Percentiles rank a stretch among this genome's conserved stretches.
phyloP scores from a whole-genome alignment of 257 asterid genomes.

The Scutellaria barbata region DNA sequence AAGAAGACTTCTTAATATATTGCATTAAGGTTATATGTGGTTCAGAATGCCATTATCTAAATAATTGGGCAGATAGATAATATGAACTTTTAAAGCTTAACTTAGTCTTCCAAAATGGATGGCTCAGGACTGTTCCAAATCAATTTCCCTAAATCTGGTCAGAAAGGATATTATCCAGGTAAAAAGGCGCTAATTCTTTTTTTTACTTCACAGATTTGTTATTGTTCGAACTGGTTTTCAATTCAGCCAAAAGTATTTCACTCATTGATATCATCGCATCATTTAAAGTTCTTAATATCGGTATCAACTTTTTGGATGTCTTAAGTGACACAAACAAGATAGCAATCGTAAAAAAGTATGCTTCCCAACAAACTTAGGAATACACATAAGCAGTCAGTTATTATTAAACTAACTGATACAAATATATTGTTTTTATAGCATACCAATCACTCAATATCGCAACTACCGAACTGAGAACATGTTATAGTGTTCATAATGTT shows the following conservation, averaged over 20 bases:
- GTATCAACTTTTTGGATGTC: background rate
- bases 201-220: background rate
- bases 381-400: background rate
- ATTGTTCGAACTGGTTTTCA: background rate
- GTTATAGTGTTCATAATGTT: background rate
- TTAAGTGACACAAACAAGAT: background rate
- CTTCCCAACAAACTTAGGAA: background rate
- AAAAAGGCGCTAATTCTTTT: background rate
- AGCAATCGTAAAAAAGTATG: background rate
- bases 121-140: background rate
- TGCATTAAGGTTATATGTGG: background rate
- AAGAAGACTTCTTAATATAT: background rate
- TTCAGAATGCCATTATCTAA: slow-evolving; percentile 3
- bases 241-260: background rate
- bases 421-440: background rate
- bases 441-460: background rate
- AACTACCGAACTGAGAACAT: background rate
- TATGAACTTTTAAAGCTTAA: background rate
- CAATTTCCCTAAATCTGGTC: background rate
- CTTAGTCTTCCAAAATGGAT: background rate
- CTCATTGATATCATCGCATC: background rate
- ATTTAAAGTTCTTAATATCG: background rate
- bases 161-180: slow-evolving; percentile 1
- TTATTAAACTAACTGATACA: background rate
- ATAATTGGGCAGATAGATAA: background rate